Conservation (phyloP, 1,139 yeast species). For the Lodderomyces jiufengensis region DNA sequence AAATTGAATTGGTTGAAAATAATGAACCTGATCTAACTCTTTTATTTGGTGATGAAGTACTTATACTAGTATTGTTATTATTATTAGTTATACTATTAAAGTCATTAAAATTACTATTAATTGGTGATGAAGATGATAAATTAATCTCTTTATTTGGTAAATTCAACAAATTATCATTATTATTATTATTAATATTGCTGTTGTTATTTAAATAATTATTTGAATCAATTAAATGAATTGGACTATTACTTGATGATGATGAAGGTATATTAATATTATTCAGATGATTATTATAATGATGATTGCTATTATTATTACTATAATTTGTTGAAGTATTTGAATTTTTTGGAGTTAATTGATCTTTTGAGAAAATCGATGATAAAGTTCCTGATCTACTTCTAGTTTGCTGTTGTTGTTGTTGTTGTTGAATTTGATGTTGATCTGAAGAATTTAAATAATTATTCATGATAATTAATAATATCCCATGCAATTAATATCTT, state of each 20-base stretch:
- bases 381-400: constrained; percentile 58
- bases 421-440: too few species aligned
- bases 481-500: too few species aligned
- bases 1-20: constrained; percentile 43
- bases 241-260: constrained; percentile 2
- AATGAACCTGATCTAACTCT: constrained; percentile 44
- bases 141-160: constrained; percentile 2
- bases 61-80: too few species aligned
- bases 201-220: neutral
- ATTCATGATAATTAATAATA: too few species aligned
- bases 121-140: constrained; percentile 2
- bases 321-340: constrained; percentile 9
- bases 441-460: too few species aligned
- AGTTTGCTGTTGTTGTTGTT: too few species aligned
- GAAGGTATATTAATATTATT: neutral
- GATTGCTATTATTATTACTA: constrained; percentile 11
- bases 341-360: constrained; percentile 12
- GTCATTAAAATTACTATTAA: neutral
- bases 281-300: neutral
- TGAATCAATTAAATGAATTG: constrained; percentile 1
- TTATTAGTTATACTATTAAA: constrained; percentile 3
- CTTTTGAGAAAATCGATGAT: constrained; percentile 32
- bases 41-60: constrained; percentile 7
- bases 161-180: constrained; percentile 1
- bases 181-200: neutral